Evolutionary conservation across 257 asterid genomes (phyloP).

Genomic region (Avicennia marina): DNA sequence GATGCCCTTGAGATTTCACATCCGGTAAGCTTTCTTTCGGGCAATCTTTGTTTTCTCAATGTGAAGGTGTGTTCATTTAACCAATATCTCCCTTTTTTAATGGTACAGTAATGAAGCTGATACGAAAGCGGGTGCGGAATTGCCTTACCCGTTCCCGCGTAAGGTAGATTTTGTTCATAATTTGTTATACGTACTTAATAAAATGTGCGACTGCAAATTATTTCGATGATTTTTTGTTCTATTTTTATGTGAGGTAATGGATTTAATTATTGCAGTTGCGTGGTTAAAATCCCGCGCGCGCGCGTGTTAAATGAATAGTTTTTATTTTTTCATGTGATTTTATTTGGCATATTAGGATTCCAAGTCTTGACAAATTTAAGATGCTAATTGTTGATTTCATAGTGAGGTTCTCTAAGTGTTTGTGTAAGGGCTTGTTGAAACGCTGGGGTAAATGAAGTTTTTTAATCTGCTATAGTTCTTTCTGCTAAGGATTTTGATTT

Average conservation of each 20-base stretch:
- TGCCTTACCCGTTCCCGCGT: conserved; percentile 29
- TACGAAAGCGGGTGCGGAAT: conserved; percentile 28
- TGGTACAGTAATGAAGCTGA: conserved; percentile 30
- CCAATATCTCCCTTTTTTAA: neutral
- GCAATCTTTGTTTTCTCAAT: too few species aligned
- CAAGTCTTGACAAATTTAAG: too few species aligned
- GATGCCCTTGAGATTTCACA: conserved; percentile 22
- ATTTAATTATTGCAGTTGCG: too few species aligned
- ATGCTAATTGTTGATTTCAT: too few species aligned
- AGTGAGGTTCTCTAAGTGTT: too few species aligned
- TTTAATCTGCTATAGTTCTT: neutral
- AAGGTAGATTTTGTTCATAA: conserved; percentile 20
- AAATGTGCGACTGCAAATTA: neutral
- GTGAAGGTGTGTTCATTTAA: neutral
- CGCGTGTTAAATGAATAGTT: too few species aligned
- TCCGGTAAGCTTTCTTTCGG: conserved; percentile 15
- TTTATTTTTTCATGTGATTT: too few species aligned
- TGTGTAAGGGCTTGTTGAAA: neutral
- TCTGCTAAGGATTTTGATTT: neutral
- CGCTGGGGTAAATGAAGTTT: neutral
- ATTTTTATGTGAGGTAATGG: too few species aligned
- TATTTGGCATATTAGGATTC: too few species aligned
- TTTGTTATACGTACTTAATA: neutral
- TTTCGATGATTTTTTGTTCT: neutral
- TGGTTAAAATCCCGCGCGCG: too few species aligned